Evolutionary conservation across 345 rosid genomes (phyloP), one percentile per base, ranked within the genome.

Genomic region (Acer saccharum): DNA sequence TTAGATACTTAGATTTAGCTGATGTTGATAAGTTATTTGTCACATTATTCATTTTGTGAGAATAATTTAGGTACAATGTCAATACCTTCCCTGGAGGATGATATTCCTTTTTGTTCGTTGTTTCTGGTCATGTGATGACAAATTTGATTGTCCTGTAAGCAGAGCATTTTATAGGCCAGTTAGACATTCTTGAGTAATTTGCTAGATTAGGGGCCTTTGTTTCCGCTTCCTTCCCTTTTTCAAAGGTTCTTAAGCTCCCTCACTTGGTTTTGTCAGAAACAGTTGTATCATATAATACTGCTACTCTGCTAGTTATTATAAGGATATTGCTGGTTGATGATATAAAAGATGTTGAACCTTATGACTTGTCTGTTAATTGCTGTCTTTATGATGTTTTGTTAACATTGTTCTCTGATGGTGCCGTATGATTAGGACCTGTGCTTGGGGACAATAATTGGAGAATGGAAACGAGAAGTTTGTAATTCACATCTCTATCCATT

Each of bases 381-480:
- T 63, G 54, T 64, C 29, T 43, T 69, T 67, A 11, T 21, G 43
- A 57, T 63, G 72, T 50, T 60, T 72, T 57, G 48, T 18, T 77
- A 12, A 68, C 73, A 71, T 27, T 65, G 8, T 72, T n/a, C 20
- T 68, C 23, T 62, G 25, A 23, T 58, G 61, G 39, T 76, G 27
- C 29, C 68, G 57, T 62, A 48, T 80, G 65, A 54, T 64, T 35
- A 84, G 92, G 92, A 89, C 89, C 76, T 89, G 85, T 83, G 84
- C 88, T 48, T 89, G 89, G 92, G 90, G 87, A 77, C 90, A 85
- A 78, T 88, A 85, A 85, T 14, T 44, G 71, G 77, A 25, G 72
- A 64, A 20, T 7, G 29, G 73, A 43, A 74, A 60, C 21, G 50
- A 41, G 79, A 63, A 57, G 43, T 23, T 64, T 67, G 73, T 41